A percentile compares a stretch with the other conserved stretches of the same genome.
phyloP scores from a whole-genome alignment of 2,329 filamentous ascomycete species.

The Tolypocladium sp. region DNA sequence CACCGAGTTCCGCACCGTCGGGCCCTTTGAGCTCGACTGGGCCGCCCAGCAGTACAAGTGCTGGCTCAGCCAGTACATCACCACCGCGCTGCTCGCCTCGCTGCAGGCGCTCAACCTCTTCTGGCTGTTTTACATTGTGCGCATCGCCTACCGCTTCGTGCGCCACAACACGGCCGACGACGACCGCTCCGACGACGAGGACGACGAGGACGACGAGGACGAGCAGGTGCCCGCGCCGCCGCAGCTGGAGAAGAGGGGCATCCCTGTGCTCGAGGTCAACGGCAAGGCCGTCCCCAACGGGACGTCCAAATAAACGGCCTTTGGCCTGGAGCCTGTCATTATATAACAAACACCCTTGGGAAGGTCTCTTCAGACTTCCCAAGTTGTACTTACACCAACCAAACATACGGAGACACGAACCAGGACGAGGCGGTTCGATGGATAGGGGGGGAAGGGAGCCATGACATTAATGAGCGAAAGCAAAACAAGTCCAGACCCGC shows the following conservation, averaged over 20 bases:
- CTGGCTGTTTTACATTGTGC: conserved; percentile 70
- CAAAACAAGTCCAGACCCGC: not conserved
- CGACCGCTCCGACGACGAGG: conserved; percentile 62
- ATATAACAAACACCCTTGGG: not conserved
- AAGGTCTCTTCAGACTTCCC: not conserved
- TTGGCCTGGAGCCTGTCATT: not conserved
- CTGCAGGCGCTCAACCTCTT: conserved; percentile 72
- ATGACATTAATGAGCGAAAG: not conserved
- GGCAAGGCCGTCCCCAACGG: conserved; percentile 9
- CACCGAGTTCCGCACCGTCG: conserved; percentile 65
- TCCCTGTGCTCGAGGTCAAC: conserved; percentile 11
- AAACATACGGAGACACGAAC: not conserved
- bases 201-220: conserved; percentile 45
- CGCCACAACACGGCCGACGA: conserved; percentile 54
- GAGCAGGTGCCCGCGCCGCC: conserved; percentile 5
- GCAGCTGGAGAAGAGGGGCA: conserved; percentile 14
- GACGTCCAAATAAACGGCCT: conserved; percentile 1
- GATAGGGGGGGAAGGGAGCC: not conserved
- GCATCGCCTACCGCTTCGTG: conserved; percentile 65
- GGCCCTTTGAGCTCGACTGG: conserved; percentile 71
- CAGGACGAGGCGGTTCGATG: not conserved
- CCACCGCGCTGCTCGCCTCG: conserved; percentile 51
- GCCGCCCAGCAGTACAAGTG: conserved; percentile 70
- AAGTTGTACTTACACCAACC: no score
- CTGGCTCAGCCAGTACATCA: conserved; percentile 58